Evolutionary conservation across 371 early-diverging fungal species (phyloP), one percentile per base, ranked within the genome.

Genomic region (Mortierella polycephala): DNA sequence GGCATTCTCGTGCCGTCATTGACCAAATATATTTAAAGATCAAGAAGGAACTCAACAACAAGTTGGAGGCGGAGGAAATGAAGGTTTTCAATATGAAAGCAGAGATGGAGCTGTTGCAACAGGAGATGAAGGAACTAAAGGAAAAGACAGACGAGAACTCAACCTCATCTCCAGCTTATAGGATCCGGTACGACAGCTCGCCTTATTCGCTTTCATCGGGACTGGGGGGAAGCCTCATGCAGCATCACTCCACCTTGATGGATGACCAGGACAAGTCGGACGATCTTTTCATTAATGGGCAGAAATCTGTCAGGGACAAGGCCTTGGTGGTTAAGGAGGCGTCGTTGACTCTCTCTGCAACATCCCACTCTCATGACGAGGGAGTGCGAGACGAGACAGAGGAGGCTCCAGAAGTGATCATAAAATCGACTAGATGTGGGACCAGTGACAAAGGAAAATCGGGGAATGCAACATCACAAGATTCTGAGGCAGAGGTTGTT

Each of bases 21-120:
- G 79, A 79, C n/a, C 69, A 79, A 41, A 69, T 71, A 7, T 72
- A 79, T 39, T 60, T 79, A 44, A 71, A 72, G 69, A 72, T 72
- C 65, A 64, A 56, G 46, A 72, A 72, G 65, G 73, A 69, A n/a
- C 62, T 77, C 16, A 70, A 63, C 57, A 42, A 18, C 30, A 70
- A 70, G 37, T 52, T 75, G 60, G 75, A 70, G n/a, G 63, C 62
- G 11, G 75, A 74, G 39, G 75, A 69, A 50, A 52, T 42, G 65
- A 74, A 74, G 62, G 65, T 64, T 12, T 55, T 47, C 42, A 37
- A 74, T 6, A 56, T 76, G 10, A 59, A 54, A 0, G 67, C 61
- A 16, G 71, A 71, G 59, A 55, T 76, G 41, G 76, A 76, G 46
- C 60, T 57, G 10, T 71, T 70, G 75, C 53, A 37, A 13, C 40